A percentile compares a stretch with the other conserved stretches of the same genome.
Evolutionary conservation across 164 flowering plant species (phyloP).

Genomic region (Saururus chinensis): DNA sequence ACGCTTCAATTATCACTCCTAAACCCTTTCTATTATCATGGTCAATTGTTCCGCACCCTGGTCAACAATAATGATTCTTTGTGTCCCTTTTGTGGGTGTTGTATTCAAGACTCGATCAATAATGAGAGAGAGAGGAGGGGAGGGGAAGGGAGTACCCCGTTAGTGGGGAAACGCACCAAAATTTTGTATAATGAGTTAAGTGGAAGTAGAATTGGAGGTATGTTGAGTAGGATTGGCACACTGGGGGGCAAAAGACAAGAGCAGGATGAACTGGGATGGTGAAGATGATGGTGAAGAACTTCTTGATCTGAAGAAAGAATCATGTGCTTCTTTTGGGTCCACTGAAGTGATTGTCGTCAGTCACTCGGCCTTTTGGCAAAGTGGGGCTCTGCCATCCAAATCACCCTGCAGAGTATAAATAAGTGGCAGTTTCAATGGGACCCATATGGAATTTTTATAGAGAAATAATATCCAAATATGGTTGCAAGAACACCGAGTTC

Average conservation of each 20-base stretch:
- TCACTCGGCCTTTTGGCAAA: conserved; percentile 5
- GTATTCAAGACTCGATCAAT: not conserved
- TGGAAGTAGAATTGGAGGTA: not conserved
- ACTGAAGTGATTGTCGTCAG: conserved; percentile 3
- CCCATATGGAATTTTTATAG: no score
- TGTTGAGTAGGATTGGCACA: not conserved
- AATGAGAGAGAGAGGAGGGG: not conserved
- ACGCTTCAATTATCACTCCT: no score
- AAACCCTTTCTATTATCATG: no score
- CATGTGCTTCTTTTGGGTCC: not conserved
- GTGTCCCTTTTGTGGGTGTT: not conserved
- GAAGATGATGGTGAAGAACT: no score
- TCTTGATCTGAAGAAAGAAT: not conserved
- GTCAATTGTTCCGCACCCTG: conserved; percentile 5
- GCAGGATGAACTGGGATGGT: not conserved
- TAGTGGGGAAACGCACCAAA: conserved; percentile 7
- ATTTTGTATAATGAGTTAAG: not conserved
- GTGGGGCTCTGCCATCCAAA: conserved; percentile 4
- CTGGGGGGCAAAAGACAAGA: not conserved
- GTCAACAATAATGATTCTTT: conserved; percentile 3
- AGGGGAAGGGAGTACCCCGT: not conserved
- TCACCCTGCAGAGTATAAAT: not conserved
- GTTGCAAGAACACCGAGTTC: no score
- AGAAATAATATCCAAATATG: no score
- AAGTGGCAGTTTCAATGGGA: no score